A percentile compares a stretch with the other conserved stretches of the same genome.
Evolutionary conservation across 1,284 basidiomycete species (phyloP).

Genomic region (Sphaerobolus stellatus): DNA sequence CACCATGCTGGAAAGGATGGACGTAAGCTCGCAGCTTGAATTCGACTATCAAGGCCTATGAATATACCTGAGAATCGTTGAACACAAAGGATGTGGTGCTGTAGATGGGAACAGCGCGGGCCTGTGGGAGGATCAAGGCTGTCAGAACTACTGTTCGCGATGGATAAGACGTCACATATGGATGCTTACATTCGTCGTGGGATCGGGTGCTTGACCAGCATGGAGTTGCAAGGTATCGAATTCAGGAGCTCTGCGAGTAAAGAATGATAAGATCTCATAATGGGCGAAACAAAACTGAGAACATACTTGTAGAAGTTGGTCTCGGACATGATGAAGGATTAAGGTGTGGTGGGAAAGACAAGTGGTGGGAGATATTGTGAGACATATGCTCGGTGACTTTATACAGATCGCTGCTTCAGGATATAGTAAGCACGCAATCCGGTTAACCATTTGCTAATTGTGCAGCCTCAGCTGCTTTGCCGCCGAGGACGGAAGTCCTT

Average conservation of each 20-base stretch:
- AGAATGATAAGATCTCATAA: background rate
- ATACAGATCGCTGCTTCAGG: no score
- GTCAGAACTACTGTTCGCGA: slow-evolving; percentile 22
- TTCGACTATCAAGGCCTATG: background rate
- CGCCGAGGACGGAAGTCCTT: no score
- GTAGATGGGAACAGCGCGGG: slow-evolving; percentile 84
- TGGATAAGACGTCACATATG: background rate
- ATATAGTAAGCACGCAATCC: no score
- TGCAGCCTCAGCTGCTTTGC: no score
- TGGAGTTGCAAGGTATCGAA: slow-evolving; percentile 85
- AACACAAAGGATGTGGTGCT: slow-evolving; percentile 78
- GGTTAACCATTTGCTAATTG: no score
- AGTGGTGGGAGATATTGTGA: background rate
- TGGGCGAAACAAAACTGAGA: background rate
- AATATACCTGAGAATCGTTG: slow-evolving; percentile 65
- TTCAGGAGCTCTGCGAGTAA: slow-evolving; percentile 53
- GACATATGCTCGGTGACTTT: no score
- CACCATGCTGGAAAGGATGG: slow-evolving; percentile 58
- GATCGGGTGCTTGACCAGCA: slow-evolving; percentile 74
- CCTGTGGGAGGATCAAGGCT: background rate
- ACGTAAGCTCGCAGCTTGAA: background rate
- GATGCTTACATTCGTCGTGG: slow-evolving; percentile 54
- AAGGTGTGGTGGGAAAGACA: background rate
- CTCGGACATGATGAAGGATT: slow-evolving; percentile 2
- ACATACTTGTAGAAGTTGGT: slow-evolving; percentile 11